phyloP scores from a whole-genome alignment of 306 rosid species.

The Lithocarpus polystachyus region DNA sequence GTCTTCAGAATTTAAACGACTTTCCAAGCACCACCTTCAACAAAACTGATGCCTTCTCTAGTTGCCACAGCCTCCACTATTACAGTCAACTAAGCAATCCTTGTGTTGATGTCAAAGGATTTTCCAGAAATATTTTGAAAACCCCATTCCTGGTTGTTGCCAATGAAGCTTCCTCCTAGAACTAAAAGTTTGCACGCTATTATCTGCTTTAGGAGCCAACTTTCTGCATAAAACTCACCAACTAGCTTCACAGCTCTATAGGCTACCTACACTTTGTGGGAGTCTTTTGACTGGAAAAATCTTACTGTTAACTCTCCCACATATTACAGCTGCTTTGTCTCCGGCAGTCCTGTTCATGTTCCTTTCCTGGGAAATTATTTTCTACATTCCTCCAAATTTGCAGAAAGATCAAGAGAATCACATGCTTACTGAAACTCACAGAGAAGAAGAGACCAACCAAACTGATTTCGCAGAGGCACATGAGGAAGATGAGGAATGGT shows the following conservation, averaged over 20 bases:
- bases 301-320: neutral
- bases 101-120: neutral
- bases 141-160: too few species aligned
- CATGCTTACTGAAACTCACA: neutral
- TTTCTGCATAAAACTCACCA: neutral
- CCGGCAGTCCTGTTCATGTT: neutral
- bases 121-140: too few species aligned
- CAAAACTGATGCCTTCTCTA: neutral
- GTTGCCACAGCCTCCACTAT: neutral
- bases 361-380: neutral
- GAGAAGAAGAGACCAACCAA: neutral
- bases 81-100: neutral
- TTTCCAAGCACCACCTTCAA: neutral
- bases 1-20: neutral
- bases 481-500: neutral
- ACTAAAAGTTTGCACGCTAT: too few species aligned
- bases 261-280: neutral
- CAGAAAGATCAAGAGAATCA: neutral
- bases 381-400: neutral
- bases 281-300: neutral
- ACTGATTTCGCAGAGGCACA: neutral
- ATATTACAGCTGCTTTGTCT: neutral
- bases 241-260: too few species aligned
- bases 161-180: too few species aligned
- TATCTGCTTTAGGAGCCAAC: neutral